These are phyloP conservation scores for Chiua virens DNA, from an alignment of 768 basidiomycete genomes.

Conservation along the genomic window DNA sequence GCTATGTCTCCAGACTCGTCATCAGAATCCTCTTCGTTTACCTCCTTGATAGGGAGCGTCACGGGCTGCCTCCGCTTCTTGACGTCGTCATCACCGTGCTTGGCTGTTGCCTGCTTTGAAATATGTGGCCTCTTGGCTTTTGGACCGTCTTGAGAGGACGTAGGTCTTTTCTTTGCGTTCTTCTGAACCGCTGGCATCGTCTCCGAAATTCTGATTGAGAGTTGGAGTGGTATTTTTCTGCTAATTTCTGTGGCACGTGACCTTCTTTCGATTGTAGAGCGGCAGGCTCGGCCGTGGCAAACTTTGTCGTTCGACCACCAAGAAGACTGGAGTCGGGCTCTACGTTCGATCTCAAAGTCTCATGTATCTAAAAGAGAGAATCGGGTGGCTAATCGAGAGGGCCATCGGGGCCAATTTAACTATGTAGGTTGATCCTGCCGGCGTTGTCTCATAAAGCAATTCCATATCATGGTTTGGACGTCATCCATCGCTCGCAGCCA, in stretches of 20 bases:
- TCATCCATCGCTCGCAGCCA: too few relatives aligned
- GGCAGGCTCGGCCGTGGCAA: too few relatives aligned
- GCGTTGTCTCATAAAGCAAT: not conserved
- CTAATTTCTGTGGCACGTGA: constrained; percentile 21
- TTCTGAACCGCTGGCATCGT: constrained; percentile 45
- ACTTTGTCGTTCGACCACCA: too few relatives aligned
- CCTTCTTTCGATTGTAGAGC: not conserved
- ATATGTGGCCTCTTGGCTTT: constrained; percentile 54
- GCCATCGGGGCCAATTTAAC: not conserved
- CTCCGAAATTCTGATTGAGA: not conserved
- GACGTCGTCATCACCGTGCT: constrained; percentile 31
- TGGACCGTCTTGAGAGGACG: constrained; percentile 46
- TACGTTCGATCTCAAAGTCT: too few relatives aligned
- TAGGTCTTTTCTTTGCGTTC: constrained; percentile 50
- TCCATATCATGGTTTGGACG: too few relatives aligned
- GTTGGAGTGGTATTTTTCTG: too few relatives aligned
- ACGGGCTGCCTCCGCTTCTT: constrained; percentile 66
- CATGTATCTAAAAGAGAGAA: too few relatives aligned
- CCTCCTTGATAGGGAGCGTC: constrained; percentile 39
- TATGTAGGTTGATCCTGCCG: not conserved
- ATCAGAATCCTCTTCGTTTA: constrained; percentile 37
- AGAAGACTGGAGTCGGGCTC: too few relatives aligned
- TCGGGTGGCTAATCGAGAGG: too few relatives aligned
- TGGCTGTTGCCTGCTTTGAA: constrained; percentile 32
- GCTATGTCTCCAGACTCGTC: constrained; percentile 36